Evolutionary conservation across 106 monocot species (phyloP).

Genomic region (Hemerocallis citrina): DNA sequence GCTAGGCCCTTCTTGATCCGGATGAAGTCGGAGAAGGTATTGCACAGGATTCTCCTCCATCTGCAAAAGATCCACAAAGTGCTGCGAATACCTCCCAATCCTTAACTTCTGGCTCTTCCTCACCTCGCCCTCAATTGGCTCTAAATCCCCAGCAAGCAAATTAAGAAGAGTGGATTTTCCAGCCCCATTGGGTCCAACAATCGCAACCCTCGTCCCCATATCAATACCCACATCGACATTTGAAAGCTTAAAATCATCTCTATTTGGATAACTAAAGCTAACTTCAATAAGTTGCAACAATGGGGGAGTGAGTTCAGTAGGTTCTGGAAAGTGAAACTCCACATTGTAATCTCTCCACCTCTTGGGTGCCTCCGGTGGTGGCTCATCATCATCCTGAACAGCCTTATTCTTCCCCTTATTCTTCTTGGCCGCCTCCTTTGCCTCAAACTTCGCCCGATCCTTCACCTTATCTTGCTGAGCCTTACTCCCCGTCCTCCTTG

Average conservation of each 20-base stretch:
- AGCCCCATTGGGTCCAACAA: slow-evolving; percentile 95
- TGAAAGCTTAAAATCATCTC: slow-evolving; percentile 80
- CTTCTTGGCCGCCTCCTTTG: slow-evolving; percentile 65
- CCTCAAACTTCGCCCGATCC: slow-evolving; percentile 58
- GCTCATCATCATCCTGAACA: slow-evolving; percentile 46
- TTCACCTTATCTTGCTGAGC: slow-evolving; percentile 90
- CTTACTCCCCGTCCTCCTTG: slow-evolving; percentile 70
- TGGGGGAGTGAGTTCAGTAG: slow-evolving; percentile 92
- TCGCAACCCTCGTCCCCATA: slow-evolving; percentile 95
- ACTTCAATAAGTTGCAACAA: slow-evolving; percentile 91
- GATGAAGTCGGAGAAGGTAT: slow-evolving; percentile 85
- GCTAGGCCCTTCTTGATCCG: slow-evolving; percentile 90
- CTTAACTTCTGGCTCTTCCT: slow-evolving; percentile 89
- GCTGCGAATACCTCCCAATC: slow-evolving; percentile 94
- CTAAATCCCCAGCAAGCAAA: slow-evolving; percentile 82
- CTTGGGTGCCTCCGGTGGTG: slow-evolving; percentile 51
- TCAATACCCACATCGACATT: slow-evolving; percentile 93
- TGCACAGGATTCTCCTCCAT: slow-evolving; percentile 94
- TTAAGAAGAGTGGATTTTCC: slow-evolving; percentile 95
- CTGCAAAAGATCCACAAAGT: slow-evolving; percentile 87
- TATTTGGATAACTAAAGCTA: slow-evolving; percentile 73
- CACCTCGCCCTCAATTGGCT: slow-evolving; percentile 71
- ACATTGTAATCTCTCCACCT: slow-evolving; percentile 96
- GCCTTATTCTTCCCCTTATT: slow-evolving; percentile 51
- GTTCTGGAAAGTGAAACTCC: slow-evolving; percentile 89